Base-by-base conservation (phyloP, 1,284 basidiomycete genomes). In the Melampsora larici-populina region DNA sequence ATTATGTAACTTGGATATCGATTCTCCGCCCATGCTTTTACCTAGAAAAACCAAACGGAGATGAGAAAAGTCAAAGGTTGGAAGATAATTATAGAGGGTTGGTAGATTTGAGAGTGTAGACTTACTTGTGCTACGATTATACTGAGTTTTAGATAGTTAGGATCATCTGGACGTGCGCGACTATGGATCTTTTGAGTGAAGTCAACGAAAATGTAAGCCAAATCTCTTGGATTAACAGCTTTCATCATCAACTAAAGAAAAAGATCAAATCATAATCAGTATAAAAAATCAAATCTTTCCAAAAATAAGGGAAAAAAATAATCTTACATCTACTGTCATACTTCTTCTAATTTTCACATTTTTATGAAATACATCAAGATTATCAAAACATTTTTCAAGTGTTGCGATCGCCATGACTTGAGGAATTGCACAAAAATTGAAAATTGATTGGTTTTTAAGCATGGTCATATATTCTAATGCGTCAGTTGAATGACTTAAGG, bases 311-410 rank as follows among this genome's bases (percentile, higher is more conserved):
- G 74, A 76, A 75, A 48, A 43, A 43, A 36, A 63, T 24, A 21
- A 24, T 43, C 24, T 78, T 81, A 94, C 93, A 81, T 86, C 83
- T 5, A 94, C 92, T 46, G 95, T 94, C 81, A 91, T 89, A 0
- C 93, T 93, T 83, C 95, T 96, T 78, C 96, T 89, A 81, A 99
- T 99, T 86, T 99, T 98, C 84, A 98, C 90, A 82, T 97, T 97
- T 82, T 88, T 86, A 81, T 91, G 88, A 84, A 97, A 90, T 86
- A 99, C 92, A n/a, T 87, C 86, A 1, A 89, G 88, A 85, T 99
- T 99, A 91, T 92, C 93, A 85, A 95, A 97, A 85, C 94, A 96
- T 72, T 91, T 84, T 68, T 92, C 89, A 33, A 99, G 87, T 8
- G 95, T 99, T 7, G 97, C 95, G 81, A 99, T 92, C 0, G 96